Evolutionary conservation across 1,284 basidiomycete species (phyloP).

Genomic region (Melampsora larici-populina): DNA sequence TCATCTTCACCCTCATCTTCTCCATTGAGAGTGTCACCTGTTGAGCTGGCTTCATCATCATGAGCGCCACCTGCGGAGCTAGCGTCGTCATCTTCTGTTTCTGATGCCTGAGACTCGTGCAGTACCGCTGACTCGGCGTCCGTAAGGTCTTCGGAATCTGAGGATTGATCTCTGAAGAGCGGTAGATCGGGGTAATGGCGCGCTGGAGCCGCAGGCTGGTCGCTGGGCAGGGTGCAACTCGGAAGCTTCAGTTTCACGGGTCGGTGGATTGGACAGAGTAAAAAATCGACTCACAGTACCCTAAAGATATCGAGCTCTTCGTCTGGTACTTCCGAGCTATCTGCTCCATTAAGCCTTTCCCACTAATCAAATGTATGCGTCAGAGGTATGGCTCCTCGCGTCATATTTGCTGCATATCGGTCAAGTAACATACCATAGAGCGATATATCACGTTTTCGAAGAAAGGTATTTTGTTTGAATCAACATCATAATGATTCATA

Average conservation of each 20-base stretch:
- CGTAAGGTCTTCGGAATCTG: not conserved
- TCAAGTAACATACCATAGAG: constrained; percentile 18
- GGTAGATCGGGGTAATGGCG: not conserved
- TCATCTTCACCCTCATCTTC: too few species aligned
- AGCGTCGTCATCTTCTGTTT: not conserved
- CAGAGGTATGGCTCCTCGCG: not conserved
- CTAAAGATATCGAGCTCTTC: constrained; percentile 12
- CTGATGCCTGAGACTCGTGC: not conserved
- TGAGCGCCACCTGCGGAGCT: not conserved
- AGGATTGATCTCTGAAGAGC: not conserved
- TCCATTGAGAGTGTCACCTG: not conserved
- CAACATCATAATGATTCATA: constrained; percentile 14
- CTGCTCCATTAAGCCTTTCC: constrained; percentile 13
- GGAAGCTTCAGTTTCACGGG: not conserved
- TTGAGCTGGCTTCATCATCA: not conserved
- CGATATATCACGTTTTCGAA: not conserved
- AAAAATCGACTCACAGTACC: not conserved
- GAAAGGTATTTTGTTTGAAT: not conserved
- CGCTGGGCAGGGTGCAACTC: not conserved
- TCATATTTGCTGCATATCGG: not conserved
- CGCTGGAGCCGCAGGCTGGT: not conserved
- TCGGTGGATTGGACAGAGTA: not conserved
- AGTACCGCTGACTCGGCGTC: not conserved
- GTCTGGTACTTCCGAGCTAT: constrained; percentile 32
- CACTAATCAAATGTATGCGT: constrained; percentile 14